These are phyloP conservation scores for Colletotrichum nymphaeae DNA, from an alignment of 2,329 filamentous ascomycete genomes.

Conservation along the genomic window DNA sequence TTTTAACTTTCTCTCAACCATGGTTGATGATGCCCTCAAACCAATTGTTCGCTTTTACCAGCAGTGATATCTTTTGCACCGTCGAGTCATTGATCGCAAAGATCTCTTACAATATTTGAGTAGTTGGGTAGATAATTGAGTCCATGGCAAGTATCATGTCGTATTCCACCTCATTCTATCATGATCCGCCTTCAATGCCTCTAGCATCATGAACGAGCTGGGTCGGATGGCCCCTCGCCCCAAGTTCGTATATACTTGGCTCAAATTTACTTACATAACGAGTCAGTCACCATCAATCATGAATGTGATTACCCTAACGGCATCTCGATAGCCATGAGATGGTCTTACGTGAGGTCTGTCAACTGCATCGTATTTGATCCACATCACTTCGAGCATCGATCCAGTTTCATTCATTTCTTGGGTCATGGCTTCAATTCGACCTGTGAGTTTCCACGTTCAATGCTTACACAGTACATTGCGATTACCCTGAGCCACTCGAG, in stretches of 20 bases:
- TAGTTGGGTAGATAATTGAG: background rate
- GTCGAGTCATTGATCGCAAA: background rate
- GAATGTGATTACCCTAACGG: too few relatives aligned
- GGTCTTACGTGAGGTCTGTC: too few relatives aligned
- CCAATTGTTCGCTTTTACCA: background rate
- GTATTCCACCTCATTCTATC: background rate
- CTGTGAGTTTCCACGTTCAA: background rate
- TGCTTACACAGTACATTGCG: background rate
- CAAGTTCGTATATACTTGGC: too few relatives aligned
- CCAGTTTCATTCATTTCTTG: too few relatives aligned
- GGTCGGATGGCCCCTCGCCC: background rate
- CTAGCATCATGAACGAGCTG: background rate
- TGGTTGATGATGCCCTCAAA: background rate
- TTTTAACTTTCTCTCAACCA: background rate
- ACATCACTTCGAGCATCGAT: too few relatives aligned
- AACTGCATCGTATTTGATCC: too few relatives aligned
- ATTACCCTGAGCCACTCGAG: background rate
- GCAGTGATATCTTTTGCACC: background rate
- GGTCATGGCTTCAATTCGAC: too few relatives aligned
- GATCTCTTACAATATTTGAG: background rate
- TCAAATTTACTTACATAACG: too few relatives aligned
- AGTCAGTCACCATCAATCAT: too few relatives aligned
- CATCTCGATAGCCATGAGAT: too few relatives aligned
- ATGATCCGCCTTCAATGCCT: background rate
- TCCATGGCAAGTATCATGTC: background rate